Conservation (phyloP, 345 rosid genomes). For the Carallia brachiata region DNA sequence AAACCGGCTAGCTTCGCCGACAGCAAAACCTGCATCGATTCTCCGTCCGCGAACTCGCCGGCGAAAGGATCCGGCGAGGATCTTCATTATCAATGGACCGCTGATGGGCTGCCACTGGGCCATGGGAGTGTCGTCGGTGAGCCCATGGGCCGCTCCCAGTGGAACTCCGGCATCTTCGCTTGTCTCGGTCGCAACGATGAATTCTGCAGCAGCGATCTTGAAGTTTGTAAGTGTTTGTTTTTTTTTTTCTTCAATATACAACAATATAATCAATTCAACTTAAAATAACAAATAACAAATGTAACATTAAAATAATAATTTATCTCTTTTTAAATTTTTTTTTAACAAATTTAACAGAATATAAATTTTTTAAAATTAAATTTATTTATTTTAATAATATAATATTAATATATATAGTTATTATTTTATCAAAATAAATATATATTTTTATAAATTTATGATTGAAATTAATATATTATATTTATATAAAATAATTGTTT, state of each 20-base stretch:
- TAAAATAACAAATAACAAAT: too few relatives aligned
- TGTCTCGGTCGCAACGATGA: constrained; percentile 91
- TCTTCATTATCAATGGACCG: constrained; percentile 58
- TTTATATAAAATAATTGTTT: too few relatives aligned
- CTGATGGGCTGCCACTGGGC: constrained; percentile 70
- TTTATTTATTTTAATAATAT: too few relatives aligned
- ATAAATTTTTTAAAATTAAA: too few relatives aligned
- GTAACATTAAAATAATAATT: too few relatives aligned
- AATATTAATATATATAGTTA: too few relatives aligned
- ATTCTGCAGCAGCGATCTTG: constrained; percentile 97
- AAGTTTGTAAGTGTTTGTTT: constrained; percentile 73
- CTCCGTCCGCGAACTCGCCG: constrained; percentile 17
- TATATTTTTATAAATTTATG: too few relatives aligned
- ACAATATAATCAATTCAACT: too few relatives aligned
- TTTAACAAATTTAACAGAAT: too few relatives aligned
- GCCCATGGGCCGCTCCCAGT: constrained; percentile 66
- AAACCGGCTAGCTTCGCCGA: constrained; percentile 29
- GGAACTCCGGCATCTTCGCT: constrained; percentile 67
- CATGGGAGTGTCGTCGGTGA: constrained; percentile 85
- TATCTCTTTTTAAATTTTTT: too few relatives aligned
- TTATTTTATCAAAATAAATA: too few relatives aligned
- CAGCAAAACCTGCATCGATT: constrained; percentile 9
- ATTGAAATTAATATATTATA: too few relatives aligned
- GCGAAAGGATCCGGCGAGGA: constrained; percentile 17
- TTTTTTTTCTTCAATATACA: background rate